Conservation (phyloP, 176 grass and related monocot genomes). For the Poa pratensis region DNA sequence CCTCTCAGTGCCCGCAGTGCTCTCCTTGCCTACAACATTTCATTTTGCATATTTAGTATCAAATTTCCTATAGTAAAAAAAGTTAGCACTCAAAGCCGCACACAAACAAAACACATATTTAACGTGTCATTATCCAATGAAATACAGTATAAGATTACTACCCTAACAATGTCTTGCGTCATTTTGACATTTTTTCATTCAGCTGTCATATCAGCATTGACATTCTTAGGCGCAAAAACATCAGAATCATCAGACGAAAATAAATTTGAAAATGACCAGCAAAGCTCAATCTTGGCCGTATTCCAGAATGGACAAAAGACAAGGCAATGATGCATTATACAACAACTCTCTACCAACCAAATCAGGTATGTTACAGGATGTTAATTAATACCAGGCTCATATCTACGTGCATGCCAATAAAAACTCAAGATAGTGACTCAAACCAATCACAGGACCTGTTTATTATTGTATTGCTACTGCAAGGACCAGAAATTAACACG, state of each 20-base stretch:
- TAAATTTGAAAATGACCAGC: constrained; percentile 38
- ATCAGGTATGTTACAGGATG: constrained; percentile 36
- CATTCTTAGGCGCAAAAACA: constrained; percentile 7
- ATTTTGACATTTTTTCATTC: background rate
- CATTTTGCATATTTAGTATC: constrained; percentile 28
- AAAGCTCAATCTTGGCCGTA: constrained; percentile 33
- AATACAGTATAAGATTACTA: background rate
- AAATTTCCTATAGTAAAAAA: constrained; percentile 16
- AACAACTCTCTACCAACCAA: constrained; percentile 53
- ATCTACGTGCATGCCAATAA: background rate
- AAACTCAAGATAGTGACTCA: constrained; percentile 19
- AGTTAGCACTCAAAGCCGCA: background rate
- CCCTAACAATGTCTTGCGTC: background rate
- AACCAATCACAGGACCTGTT: background rate
- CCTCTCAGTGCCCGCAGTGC: constrained; percentile 74
- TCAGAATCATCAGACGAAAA: constrained; percentile 33
- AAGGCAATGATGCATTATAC: constrained; percentile 36
- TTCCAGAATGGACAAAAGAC: constrained; percentile 34
- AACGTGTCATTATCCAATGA: background rate
- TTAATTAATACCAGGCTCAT: constrained; percentile 16
- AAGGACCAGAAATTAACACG: constrained; percentile 6
- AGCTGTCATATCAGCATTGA: constrained; percentile 25
- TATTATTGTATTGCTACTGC: constrained; percentile 4
- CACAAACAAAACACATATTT: constrained; percentile 16
- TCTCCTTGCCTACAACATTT: constrained; percentile 76